Conservation (phyloP, 148 eudicot species). For the Cornus kousa region DNA sequence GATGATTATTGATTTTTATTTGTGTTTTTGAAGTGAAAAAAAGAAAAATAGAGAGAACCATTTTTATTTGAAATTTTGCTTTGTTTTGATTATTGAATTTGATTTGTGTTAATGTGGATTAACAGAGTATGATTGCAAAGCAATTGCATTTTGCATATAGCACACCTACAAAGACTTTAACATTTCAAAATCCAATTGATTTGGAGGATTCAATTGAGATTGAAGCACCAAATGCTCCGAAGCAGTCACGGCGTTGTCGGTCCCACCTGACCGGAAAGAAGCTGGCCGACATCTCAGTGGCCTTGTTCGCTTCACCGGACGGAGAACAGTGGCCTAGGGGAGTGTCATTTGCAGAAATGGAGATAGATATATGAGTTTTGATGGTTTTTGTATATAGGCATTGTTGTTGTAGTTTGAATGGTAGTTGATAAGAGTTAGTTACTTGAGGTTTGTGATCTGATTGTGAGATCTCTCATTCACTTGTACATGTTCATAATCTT, state of each 20-base stretch:
- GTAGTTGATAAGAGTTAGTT: not conserved
- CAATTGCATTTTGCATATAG: constrained; percentile 59
- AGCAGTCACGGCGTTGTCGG: constrained; percentile 33
- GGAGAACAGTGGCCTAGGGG: constrained; percentile 34
- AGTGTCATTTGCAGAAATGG: constrained; percentile 30
- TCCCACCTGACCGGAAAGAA: constrained; percentile 36
- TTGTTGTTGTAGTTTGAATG: not conserved
- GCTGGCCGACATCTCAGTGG: constrained; percentile 49
- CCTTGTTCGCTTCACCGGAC: constrained; percentile 41
- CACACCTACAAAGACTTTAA: constrained; percentile 56
- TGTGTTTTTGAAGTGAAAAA: too few species aligned
- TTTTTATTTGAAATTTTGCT: not conserved
- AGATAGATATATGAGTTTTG: constrained; percentile 7
- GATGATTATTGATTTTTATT: not conserved
- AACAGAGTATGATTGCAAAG: constrained; percentile 63
- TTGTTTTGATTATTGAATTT: not conserved
- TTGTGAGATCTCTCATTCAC: not conserved
- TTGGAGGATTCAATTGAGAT: constrained; percentile 20
- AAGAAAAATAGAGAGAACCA: too few species aligned
- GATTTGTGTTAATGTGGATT: constrained; percentile 2
- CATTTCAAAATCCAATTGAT: constrained; percentile 34
- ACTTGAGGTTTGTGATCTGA: not conserved
- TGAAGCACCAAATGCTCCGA: constrained; percentile 71
- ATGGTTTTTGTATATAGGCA: constrained; percentile 11
- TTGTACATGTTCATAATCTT: constrained; percentile 22